Evolutionary conservation across 2,329 filamentous ascomycete genomes (phyloP).

Genomic region (Penicillium hordei): DNA sequence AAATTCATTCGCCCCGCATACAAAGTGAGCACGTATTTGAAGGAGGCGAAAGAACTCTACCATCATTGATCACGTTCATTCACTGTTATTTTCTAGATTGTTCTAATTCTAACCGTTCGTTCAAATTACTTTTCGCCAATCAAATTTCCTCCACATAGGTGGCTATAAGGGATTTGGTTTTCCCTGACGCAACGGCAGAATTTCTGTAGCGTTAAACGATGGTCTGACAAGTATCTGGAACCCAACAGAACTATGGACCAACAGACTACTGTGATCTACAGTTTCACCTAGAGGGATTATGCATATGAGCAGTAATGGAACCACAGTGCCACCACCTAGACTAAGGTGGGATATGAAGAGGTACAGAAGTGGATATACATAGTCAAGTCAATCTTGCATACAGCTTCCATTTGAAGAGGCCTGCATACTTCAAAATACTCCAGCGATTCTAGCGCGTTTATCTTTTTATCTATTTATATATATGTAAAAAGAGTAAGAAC

Average conservation of each 20-base stretch:
- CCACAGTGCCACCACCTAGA: neutral
- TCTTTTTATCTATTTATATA: neutral
- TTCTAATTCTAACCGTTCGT: neutral
- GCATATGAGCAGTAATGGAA: neutral
- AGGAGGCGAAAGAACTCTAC: neutral
- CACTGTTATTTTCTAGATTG: neutral
- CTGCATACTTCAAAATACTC: neutral
- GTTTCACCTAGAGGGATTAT: neutral
- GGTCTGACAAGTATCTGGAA: neutral
- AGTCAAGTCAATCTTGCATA: neutral
- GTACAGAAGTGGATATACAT: neutral
- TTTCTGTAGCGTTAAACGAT: neutral
- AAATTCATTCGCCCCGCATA: slow-evolving; percentile 5
- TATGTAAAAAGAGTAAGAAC: neutral
- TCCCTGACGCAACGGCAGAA: neutral
- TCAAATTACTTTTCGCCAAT: neutral
- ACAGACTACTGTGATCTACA: neutral
- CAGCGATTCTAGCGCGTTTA: neutral
- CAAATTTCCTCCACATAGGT: neutral
- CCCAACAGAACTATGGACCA: neutral
- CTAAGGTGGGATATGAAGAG: neutral
- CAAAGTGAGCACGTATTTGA: neutral
- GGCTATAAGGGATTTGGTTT: neutral
- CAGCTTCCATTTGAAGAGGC: neutral
- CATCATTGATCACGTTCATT: neutral